Conservation (phyloP, 495 filamentous ascomycete genomes). For the Aspergillus avenaceus region DNA sequence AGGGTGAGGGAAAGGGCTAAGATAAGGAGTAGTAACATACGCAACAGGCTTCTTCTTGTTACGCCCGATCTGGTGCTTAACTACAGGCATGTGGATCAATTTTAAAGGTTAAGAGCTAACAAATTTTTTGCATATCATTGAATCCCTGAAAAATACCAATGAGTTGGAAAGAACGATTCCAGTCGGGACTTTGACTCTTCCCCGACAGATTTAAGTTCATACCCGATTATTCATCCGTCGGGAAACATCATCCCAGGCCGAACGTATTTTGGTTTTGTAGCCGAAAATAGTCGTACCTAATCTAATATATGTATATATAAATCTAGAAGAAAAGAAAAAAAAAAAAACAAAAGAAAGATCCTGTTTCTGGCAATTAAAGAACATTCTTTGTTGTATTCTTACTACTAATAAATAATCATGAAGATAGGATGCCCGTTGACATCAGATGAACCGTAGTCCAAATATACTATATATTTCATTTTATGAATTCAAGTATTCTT, state of each 20-base stretch:
- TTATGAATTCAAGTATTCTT: no score
- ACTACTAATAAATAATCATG: no score
- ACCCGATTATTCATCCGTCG: not conserved
- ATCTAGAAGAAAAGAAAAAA: no score
- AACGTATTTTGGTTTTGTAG: not conserved
- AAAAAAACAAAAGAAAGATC: no score
- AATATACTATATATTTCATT: no score
- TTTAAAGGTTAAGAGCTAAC: no score
- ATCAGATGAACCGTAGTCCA: no score
- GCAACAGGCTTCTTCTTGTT: conserved; percentile 29
- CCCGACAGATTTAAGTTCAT: conserved; percentile 1
- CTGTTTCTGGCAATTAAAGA: no score
- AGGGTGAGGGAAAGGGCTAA: not conserved
- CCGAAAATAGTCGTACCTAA: not conserved
- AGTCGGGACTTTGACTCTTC: not conserved
- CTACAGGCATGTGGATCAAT: conserved; percentile 1
- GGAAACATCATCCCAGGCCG: not conserved
- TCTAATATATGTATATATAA: not conserved
- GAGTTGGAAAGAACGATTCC: not conserved
- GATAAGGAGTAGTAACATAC: conserved; percentile 10
- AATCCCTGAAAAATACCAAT: not conserved
- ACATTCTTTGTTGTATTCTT: no score
- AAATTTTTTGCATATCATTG: no score
- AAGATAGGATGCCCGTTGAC: no score
- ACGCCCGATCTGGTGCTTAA: conserved; percentile 7